Evolutionary conservation across 176 grass and related monocot genomes (phyloP), one percentile per base, ranked within the genome.

Genomic region (Puya raimondii): DNA sequence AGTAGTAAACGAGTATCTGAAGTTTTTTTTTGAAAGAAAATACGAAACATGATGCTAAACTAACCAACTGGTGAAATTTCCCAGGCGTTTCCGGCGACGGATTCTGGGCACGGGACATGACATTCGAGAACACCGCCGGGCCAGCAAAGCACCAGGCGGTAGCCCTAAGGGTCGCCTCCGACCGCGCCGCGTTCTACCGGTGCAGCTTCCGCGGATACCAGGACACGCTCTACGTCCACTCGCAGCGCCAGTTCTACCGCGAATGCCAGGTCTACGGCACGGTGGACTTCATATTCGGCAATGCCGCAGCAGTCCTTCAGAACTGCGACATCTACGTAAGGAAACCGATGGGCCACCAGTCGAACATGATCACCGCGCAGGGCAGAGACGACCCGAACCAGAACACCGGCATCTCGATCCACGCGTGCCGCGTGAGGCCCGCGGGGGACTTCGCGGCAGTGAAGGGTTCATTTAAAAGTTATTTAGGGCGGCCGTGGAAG

Each of bases 21-120:
- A 23, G 23, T 23, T 23, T 23, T 23, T 23, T 23, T 23, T 23
- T 23, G 23, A 1, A 23, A 23, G 23, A 23, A 23, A 23, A 1
- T 23, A 23, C 23, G 23, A 23, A 23, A 23, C 23, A 1, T 23
- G 23, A 23, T 23, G 23, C 23, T 23, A 23, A 23, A 23, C 23
- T 23, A 23, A 23, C 23, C 23, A 23, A 23, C 50, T 52, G 12
- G 2, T 52, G 2, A 52, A 1, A 9, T 52, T 52, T 52, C 12
- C 18, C 25, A 65, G 64, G 64, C 33, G 64, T 65, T 6, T 14
- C 23, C 3, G 64, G 64, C 33, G 64, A 65, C 23, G 25, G 25
- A 23, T 65, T 65, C 64, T 65, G 64, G 64, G 64, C 64, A 33
- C 29, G 25, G 64, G 64, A 65, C 64, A 65, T 65, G 23, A 65